Percentiles rank a stretch among this genome's conserved stretches.
These are phyloP conservation scores for Phylloporus gajari DNA, from an alignment of 1,284 basidiomycete genomes.

Conservation along the genomic window DNA sequence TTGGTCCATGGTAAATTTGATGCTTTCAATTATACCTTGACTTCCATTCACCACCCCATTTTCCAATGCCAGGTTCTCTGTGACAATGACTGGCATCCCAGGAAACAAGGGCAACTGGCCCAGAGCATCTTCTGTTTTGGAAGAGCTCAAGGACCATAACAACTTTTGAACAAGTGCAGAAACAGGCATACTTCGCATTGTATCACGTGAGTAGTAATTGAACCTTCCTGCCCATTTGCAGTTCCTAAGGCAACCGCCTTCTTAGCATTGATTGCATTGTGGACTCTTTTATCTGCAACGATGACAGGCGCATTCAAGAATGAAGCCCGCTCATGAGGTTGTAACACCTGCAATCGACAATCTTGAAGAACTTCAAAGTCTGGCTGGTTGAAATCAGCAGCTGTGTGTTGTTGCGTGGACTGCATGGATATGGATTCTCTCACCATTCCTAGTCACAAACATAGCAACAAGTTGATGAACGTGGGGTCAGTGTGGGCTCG, in stretches of 20 bases:
- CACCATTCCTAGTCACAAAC: background rate
- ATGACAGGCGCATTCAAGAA: background rate
- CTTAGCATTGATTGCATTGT: too few species aligned
- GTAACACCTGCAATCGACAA: background rate
- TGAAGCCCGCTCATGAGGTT: background rate
- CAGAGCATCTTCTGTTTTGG: background rate
- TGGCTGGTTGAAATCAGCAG: too few species aligned
- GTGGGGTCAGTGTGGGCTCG: background rate
- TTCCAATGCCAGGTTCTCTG: background rate
- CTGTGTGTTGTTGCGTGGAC: too few species aligned
- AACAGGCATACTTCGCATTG: too few species aligned
- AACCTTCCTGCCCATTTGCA: too few species aligned
- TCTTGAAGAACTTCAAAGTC: background rate
- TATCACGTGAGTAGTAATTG: too few species aligned
- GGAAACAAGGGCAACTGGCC: background rate
- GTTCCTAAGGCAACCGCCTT: too few species aligned
- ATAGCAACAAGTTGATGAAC: background rate
- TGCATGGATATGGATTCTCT: too few species aligned
- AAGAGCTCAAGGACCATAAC: background rate
- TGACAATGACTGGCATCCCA: background rate
- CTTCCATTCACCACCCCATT: background rate
- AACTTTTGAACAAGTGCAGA: background rate
- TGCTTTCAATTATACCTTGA: background rate
- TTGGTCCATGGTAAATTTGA: background rate
- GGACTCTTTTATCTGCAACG: background rate